These are phyloP conservation scores for Tetrahymena borealis DNA, from an alignment of 73 alveolate genomes.

Conservation along the genomic window DNA sequence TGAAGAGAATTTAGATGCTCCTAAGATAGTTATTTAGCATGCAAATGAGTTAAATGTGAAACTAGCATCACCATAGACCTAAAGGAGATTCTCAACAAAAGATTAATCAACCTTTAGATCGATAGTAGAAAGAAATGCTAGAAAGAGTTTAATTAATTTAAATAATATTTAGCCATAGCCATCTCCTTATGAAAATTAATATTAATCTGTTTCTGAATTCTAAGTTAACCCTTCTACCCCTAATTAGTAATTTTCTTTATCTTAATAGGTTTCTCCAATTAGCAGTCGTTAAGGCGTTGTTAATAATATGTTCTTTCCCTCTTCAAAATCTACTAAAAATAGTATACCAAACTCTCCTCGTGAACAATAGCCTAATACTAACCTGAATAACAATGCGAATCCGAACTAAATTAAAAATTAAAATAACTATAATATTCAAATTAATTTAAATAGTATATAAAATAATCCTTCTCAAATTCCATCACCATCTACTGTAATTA, in stretches of 20 bases:
- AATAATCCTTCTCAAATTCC: too few species aligned
- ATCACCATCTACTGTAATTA: too few species aligned
- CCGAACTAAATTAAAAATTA: too few species aligned
- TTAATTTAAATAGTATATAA: too few species aligned
- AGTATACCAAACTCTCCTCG: neutral
- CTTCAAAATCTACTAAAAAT: neutral
- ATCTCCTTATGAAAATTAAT: too few species aligned
- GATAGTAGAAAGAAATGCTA: neutral
- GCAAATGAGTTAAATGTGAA: too few species aligned
- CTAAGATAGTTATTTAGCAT: too few species aligned
- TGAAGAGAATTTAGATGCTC: too few species aligned
- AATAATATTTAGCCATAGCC: neutral
- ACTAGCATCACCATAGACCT: too few species aligned
- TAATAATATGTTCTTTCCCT: neutral
- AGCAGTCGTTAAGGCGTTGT: neutral
- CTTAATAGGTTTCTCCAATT: neutral
- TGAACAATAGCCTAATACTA: neutral
- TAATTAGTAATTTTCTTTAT: neutral
- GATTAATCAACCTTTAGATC: neutral
- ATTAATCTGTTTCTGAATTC: too few species aligned
- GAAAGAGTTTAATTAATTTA: neutral
- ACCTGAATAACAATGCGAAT: neutral
- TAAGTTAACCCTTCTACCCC: too few species aligned
- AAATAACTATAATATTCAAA: too few species aligned
- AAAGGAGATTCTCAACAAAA: neutral